Conservation (phyloP, 768 basidiomycete genomes). For the Pleurotus tuber-regium region DNA sequence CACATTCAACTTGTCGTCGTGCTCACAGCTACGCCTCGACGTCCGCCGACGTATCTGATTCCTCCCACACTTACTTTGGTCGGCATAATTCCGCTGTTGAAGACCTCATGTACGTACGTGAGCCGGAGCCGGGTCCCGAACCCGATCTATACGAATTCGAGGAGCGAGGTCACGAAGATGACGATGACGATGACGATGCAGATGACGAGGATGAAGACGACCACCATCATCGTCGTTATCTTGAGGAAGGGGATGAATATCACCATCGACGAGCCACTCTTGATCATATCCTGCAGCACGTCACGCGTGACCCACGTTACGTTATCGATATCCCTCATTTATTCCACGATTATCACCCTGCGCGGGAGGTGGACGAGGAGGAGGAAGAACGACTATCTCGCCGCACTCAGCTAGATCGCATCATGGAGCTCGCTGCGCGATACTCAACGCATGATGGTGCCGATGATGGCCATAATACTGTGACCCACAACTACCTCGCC, state of each 20-base stretch:
- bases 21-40: no score
- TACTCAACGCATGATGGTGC: neutral
- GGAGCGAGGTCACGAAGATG: neutral
- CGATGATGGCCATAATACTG: neutral
- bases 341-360: neutral
- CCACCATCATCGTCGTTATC: neutral
- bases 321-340: neutral
- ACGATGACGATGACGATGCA: neutral
- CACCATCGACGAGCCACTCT: slow-evolving; percentile 2
- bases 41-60: no score
- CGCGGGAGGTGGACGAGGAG: neutral
- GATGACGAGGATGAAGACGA: neutral
- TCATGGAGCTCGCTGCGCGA: slow-evolving; percentile 1
- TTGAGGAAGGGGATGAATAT: neutral
- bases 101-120: neutral
- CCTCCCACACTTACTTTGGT: no score
- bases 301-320: neutral
- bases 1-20: no score
- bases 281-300: slow-evolving; percentile 1
- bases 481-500: neutral
- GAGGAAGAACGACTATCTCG: neutral
- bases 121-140: neutral
- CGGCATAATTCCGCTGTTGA: no score
- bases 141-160: neutral
- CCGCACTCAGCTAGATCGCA: neutral